Evolutionary conservation across 1,284 basidiomycete species (phyloP), one percentile per base, ranked within the genome.

Genomic region (Ceratobasidium sp.): DNA sequence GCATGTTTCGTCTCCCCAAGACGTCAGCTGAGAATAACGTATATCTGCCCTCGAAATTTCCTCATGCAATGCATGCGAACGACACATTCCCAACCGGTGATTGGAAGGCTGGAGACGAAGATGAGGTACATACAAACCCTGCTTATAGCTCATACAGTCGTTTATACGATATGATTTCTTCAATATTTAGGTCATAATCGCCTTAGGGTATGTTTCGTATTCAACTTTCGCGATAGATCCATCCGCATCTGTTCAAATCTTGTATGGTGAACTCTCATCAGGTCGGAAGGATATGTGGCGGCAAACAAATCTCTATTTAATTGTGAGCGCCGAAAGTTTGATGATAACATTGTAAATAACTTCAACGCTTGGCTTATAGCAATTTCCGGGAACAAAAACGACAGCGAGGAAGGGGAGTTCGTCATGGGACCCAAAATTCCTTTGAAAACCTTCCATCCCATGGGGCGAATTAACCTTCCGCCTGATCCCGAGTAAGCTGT

Each of bases 121-220:
- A 48, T 18, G 28, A 64, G 62, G 62, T 64, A 33, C 4, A n/a
- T n/a, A n/a, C n/a, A n/a, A n/a, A n/a, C 4, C n/a, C n/a, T n/a
- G n/a, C n/a, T n/a, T n/a, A n/a, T n/a, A n/a, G n/a, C n/a, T n/a
- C n/a, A n/a, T n/a, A n/a, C n/a, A n/a, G n/a, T n/a, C 8, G n/a
- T 48, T 48, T 3, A n/a, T 8, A n/a, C n/a, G n/a, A n/a, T n/a
- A n/a, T n/a, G n/a, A n/a, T n/a, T n/a, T n/a, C n/a, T n/a, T n/a
- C 3, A 11, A 21, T 60, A 11, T 38, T 60, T 5, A 60, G 58
- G 58, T 40, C 2, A 40, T 23, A 36, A 40, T 21, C 12, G 58
- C 21, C 2, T 16, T 40, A 2, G 58, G 58, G 58, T 60, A 40
- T n/a, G 58, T 40, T 60, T 40, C 11, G 7, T 28, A 5, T 9